These are phyloP conservation scores for Prototheca wickerhamii DNA, from an alignment of 163 green algal genomes.

Conservation along the genomic window DNA sequence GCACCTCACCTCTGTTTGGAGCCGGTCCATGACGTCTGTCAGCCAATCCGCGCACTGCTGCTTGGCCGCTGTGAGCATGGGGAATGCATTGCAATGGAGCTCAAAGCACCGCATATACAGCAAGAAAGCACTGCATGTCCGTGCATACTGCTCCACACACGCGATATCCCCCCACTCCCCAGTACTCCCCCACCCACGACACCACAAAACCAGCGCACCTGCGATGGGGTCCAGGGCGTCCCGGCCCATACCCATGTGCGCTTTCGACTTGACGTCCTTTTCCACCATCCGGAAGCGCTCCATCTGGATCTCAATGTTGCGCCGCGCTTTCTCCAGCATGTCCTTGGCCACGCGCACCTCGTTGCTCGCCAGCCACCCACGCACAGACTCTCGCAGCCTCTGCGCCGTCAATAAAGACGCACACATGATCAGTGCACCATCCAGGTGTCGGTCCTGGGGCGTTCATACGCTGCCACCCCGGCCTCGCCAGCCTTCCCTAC, in stretches of 20 bases:
- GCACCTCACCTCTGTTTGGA: neutral
- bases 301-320: constrained; percentile 3
- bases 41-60: constrained; percentile 1
- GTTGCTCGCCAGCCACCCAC: neutral
- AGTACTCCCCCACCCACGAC: no score
- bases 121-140: no score
- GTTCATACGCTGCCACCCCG: no score
- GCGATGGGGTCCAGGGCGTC: neutral
- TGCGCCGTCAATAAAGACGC: neutral
- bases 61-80: neutral
- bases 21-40: constrained; percentile 1
- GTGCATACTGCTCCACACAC: no score
- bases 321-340: constrained; percentile 1
- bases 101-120: no score
- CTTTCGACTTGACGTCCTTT: constrained; percentile 1
- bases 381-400: neutral
- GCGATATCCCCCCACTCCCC: no score
- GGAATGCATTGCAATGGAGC: no score
- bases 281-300: constrained; percentile 1
- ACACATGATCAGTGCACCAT: neutral
- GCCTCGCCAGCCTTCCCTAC: no score
- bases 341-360: constrained; percentile 2
- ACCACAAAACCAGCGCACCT: no score
- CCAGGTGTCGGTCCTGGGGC: no score
- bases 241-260: neutral